phyloP scores from a whole-genome alignment of 805 yeast genomes.

The Starmerella stellata region DNA sequence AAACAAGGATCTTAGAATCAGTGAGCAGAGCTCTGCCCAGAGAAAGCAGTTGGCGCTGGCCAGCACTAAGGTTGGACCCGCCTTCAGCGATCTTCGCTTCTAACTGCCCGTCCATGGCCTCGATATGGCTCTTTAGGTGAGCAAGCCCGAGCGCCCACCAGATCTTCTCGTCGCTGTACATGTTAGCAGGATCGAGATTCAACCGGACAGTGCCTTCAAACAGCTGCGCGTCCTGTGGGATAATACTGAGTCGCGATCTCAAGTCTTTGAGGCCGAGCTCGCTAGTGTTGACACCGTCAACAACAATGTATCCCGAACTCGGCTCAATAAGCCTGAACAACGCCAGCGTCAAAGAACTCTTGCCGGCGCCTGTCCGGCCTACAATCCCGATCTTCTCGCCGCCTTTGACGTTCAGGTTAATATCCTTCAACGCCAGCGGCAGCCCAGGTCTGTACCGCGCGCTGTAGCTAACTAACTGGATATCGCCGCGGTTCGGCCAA shows the following conservation, averaged over 20 bases:
- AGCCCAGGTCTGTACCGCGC: slow-evolving; percentile 69
- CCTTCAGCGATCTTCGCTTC: slow-evolving; percentile 48
- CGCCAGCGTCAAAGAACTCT: slow-evolving; percentile 69
- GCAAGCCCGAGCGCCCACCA: slow-evolving; percentile 68
- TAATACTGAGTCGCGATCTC: slow-evolving; percentile 60
- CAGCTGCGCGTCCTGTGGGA: slow-evolving; percentile 88
- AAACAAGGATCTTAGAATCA: slow-evolving; percentile 52
- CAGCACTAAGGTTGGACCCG: slow-evolving; percentile 72
- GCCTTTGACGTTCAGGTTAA: slow-evolving; percentile 45
- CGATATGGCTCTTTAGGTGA: slow-evolving; percentile 52
- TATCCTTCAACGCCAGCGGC: slow-evolving; percentile 56
- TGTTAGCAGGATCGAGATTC: slow-evolving; percentile 66
- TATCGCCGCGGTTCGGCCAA: slow-evolving; percentile 63
- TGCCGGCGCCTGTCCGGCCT: slow-evolving; percentile 96
- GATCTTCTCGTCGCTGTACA: slow-evolving; percentile 54
- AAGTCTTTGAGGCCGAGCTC: slow-evolving; percentile 59
- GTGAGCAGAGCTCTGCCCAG: slow-evolving; percentile 69
- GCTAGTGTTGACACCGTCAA: slow-evolving; percentile 53
- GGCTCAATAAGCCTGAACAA: slow-evolving; percentile 72
- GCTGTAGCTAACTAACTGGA: slow-evolving; percentile 54
- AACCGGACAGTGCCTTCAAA: slow-evolving; percentile 74
- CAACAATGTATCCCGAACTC: slow-evolving; percentile 45
- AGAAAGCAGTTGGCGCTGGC: slow-evolving; percentile 74
- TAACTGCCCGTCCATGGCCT: slow-evolving; percentile 36
- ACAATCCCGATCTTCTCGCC: slow-evolving; percentile 86